Percentiles rank a stretch among this genome's conserved stretches.
Conservation (phyloP, 2,329 filamentous ascomycete genomes). For the Ophiosphaerella korrae region DNA sequence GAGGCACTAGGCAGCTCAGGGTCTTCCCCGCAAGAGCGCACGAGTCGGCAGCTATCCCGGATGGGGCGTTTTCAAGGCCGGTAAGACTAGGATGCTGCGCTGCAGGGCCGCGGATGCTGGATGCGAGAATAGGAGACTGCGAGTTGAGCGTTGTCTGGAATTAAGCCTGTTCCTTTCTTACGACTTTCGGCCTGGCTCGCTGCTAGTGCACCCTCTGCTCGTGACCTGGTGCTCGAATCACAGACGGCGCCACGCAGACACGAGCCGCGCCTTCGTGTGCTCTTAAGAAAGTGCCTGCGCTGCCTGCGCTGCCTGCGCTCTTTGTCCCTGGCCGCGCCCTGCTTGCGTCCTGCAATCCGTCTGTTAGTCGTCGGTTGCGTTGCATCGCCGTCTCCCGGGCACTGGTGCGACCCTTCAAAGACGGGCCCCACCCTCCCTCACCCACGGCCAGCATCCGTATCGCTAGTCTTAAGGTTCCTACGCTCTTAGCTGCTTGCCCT, state of each 20-base stretch:
- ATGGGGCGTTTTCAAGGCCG: conserved; percentile 8
- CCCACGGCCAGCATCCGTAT: conserved; percentile 31
- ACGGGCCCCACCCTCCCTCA: neutral
- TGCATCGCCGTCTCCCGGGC: no score
- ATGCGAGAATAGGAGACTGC: neutral
- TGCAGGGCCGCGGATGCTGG: neutral
- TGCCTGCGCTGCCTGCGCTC: neutral
- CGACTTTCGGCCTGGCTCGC: conserved; percentile 11
- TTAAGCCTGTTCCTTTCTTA: conserved; percentile 2
- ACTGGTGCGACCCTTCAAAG: no score
- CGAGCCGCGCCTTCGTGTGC: conserved; percentile 24
- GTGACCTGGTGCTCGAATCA: conserved; percentile 25
- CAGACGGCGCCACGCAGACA: conserved; percentile 20
- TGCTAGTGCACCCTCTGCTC: conserved; percentile 11
- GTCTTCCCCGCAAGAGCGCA: conserved; percentile 34
- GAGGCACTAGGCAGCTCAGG: conserved; percentile 26
- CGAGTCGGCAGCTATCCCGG: conserved; percentile 27
- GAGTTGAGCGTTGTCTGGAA: neutral
- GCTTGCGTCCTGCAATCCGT: no score
- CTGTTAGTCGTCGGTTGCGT: no score
- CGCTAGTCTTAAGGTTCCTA: conserved; percentile 33
- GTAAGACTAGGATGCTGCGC: conserved; percentile 10
- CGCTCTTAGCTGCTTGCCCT: no score
- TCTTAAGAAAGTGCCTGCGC: neutral
- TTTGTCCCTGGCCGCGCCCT: neutral